A percentile compares a stretch with the other conserved stretches of the same genome.
These are phyloP conservation scores for Saprolegnia diclina DNA, from an alignment of 352 stramenopile species.

Conservation along the genomic window DNA sequence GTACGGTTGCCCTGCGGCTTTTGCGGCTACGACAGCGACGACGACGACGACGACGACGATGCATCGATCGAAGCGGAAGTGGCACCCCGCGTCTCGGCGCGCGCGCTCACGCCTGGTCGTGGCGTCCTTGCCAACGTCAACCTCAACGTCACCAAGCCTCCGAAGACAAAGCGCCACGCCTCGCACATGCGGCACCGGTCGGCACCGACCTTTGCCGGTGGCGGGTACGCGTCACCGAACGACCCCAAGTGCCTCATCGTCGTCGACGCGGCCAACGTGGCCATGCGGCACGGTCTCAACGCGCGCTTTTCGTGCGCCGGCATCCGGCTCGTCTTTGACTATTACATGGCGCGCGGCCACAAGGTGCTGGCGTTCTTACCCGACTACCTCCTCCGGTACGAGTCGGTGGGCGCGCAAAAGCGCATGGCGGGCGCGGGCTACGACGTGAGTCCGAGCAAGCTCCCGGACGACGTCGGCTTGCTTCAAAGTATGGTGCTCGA, in stretches of 20 bases:
- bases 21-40: slow-evolving; percentile 38
- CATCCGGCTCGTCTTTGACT: slow-evolving; percentile 64
- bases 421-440: slow-evolving; percentile 29
- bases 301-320: slow-evolving; percentile 69
- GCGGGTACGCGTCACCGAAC: slow-evolving; percentile 4
- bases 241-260: slow-evolving; percentile 51
- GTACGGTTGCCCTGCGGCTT: slow-evolving; percentile 36
- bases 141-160: not conserved
- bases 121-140: slow-evolving; percentile 18
- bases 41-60: slow-evolving; percentile 19
- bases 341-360: slow-evolving; percentile 62
- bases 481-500: slow-evolving; percentile 63
- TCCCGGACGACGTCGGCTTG: slow-evolving; percentile 66
- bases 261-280: slow-evolving; percentile 68
- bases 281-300: slow-evolving; percentile 70
- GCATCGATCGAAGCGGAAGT: not conserved
- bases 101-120: not conserved
- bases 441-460: slow-evolving; percentile 43
- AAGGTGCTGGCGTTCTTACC: slow-evolving; percentile 79
- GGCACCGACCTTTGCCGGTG: slow-evolving; percentile 29
- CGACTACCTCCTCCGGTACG: slow-evolving; percentile 66
- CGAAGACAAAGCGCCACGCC: not conserved
- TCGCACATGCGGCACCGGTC: not conserved
- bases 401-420: slow-evolving; percentile 40
- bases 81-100: not conserved